A percentile compares a stretch with the other conserved stretches of the same genome.
phyloP scores from a whole-genome alignment of 495 filamentous ascomycete genomes.

The Xylaria acuta region DNA sequence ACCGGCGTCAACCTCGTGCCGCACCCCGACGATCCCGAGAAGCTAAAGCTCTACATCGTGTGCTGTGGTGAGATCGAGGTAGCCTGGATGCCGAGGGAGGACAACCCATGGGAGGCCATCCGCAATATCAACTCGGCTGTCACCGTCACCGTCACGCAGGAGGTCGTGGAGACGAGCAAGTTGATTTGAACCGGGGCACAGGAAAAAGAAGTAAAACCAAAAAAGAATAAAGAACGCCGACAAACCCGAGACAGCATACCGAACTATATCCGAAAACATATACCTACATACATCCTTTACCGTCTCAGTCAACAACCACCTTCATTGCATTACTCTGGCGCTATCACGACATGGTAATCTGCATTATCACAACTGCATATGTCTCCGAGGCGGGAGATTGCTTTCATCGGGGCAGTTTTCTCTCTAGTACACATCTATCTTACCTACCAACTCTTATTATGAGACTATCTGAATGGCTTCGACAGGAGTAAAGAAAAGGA shows the following conservation, averaged over 20 bases:
- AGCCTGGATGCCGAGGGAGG: slow-evolving; percentile 35
- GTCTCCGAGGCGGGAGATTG: not conserved
- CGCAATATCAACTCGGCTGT: slow-evolving; percentile 37
- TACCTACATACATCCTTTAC: not conserved
- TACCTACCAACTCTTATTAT: not conserved
- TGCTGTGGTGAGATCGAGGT: slow-evolving; percentile 43
- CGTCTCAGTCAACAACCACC: slow-evolving; percentile 8
- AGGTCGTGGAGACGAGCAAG: slow-evolving; percentile 19
- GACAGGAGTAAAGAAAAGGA: slow-evolving; percentile 2
- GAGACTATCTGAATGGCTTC: not conserved
- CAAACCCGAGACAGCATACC: not conserved
- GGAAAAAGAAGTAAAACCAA: not conserved
- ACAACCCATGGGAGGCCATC: slow-evolving; percentile 39
- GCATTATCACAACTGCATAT: slow-evolving; percentile 9
- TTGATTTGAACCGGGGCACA: not conserved
- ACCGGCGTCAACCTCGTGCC: slow-evolving; percentile 36
- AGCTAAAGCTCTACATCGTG: slow-evolving; percentile 36
- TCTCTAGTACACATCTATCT: not conserved
- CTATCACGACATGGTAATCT: not conserved
- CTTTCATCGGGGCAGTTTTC: not conserved
- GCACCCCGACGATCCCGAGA: slow-evolving; percentile 23
- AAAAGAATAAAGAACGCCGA: not conserved
- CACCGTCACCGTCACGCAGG: slow-evolving; percentile 31
- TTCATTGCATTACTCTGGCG: slow-evolving; percentile 19
- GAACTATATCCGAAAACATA: not conserved